phyloP scores from a whole-genome alignment of 305 asterid genomes.

The Fraxinus velutina region DNA sequence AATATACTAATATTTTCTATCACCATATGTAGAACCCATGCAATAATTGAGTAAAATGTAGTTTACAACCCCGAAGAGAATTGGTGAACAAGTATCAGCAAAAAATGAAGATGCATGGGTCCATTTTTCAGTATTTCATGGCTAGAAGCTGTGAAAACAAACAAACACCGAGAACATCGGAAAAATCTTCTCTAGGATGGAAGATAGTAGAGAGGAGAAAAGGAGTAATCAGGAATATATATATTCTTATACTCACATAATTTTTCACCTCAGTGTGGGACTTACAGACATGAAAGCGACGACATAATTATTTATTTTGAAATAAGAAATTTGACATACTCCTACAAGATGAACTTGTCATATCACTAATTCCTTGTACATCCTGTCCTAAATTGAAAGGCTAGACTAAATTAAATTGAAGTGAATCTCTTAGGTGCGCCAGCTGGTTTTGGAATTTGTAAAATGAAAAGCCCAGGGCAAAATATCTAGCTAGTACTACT shows the following conservation, averaged over 20 bases:
- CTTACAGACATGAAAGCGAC: background rate
- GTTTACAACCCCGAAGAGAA: background rate
- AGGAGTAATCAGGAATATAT: background rate
- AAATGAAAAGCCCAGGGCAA: background rate
- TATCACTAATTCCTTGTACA: background rate
- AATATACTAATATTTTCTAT: background rate
- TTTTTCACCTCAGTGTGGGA: background rate
- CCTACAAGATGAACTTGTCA: background rate
- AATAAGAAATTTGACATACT: background rate
- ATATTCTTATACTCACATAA: background rate
- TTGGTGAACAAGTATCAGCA: background rate
- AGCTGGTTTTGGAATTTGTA: background rate
- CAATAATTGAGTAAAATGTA: background rate
- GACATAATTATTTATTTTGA: background rate
- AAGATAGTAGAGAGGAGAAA: background rate
- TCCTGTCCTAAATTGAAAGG: background rate
- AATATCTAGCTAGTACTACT: background rate
- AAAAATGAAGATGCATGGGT: background rate
- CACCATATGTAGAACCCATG: background rate
- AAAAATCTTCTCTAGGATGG: background rate
- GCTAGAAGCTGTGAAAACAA: background rate
- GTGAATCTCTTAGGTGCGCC: background rate
- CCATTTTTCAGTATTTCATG: background rate
- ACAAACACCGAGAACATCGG: background rate
- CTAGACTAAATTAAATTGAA: background rate